Evolutionary conservation across 2,329 filamentous ascomycete species (phyloP).

Genomic region (Epichloe amarillans): DNA sequence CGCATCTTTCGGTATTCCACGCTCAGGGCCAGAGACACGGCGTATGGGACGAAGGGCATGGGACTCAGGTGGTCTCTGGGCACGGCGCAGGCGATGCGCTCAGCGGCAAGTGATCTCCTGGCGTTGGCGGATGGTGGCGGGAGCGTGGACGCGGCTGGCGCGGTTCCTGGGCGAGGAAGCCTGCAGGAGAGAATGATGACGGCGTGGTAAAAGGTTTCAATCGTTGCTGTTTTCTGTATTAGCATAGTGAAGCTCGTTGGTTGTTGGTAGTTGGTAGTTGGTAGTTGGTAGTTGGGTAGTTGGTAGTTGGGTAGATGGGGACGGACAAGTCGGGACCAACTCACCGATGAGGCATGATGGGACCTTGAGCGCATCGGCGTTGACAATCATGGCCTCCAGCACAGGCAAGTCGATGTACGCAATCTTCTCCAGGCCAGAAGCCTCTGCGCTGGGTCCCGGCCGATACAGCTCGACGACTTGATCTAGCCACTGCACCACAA

Average conservation of each 20-base stretch:
- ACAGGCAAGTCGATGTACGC: slow-evolving; percentile 40
- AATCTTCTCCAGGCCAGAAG: slow-evolving; percentile 27
- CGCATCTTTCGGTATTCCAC: slow-evolving; percentile 53
- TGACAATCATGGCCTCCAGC: slow-evolving; percentile 42
- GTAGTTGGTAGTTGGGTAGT: too few species aligned
- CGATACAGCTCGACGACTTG: slow-evolving; percentile 47
- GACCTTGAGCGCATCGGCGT: slow-evolving; percentile 36
- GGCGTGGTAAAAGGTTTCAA: slow-evolving; percentile 51
- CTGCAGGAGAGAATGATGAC: slow-evolving; percentile 50
- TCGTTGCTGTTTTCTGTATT: slow-evolving; percentile 29
- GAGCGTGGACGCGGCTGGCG: slow-evolving; percentile 26
- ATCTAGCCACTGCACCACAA: slow-evolving; percentile 41
- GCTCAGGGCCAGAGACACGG: slow-evolving; percentile 45
- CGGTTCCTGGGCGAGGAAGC: slow-evolving; percentile 28
- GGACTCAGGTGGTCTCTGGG: slow-evolving; percentile 37
- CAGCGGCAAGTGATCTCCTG: slow-evolving; percentile 42
- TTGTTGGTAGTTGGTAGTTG: too few species aligned
- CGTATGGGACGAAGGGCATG: slow-evolving; percentile 48
- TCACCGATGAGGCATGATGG: slow-evolving; percentile 36
- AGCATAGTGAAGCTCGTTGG: neutral
- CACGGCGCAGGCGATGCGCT: slow-evolving; percentile 42
- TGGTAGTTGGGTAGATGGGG: neutral
- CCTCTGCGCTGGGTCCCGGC: slow-evolving; percentile 31
- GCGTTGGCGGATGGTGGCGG: slow-evolving; percentile 39
- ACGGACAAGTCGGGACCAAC: slow-evolving; percentile 7